Evolutionary conservation across 1,139 yeast species (phyloP).

Genomic region (Yarrowia galli): DNA sequence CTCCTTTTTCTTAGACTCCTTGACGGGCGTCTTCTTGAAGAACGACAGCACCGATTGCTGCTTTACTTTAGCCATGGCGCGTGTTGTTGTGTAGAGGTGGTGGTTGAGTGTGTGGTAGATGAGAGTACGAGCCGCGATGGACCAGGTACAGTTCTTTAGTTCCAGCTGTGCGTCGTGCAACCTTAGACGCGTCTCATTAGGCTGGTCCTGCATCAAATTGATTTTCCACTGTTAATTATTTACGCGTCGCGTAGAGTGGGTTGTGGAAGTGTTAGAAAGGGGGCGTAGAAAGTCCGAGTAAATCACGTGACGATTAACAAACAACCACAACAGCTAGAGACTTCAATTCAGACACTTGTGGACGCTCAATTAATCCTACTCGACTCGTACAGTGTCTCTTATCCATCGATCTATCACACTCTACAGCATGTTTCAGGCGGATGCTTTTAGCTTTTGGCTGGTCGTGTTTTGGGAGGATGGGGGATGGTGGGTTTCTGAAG

Average conservation of each 20-base stretch:
- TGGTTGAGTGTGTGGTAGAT: neutral
- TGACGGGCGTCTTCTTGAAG: conserved; percentile 37
- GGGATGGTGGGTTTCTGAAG: too few relatives aligned
- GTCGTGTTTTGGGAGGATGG: conserved; percentile 17
- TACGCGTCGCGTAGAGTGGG: conserved; percentile 11
- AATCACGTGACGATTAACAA: neutral
- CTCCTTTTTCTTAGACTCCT: conserved; percentile 14
- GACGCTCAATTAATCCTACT: neutral
- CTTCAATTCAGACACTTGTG: too few relatives aligned
- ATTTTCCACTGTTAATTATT: conserved; percentile 6
- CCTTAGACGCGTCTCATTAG: conserved; percentile 25
- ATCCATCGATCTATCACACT: neutral
- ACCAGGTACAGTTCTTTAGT: neutral
- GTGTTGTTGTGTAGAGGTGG: neutral
- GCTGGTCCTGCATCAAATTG: conserved; percentile 25
- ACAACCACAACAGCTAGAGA: too few relatives aligned
- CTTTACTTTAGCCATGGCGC: conserved; percentile 28
- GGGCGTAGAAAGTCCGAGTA: too few relatives aligned
- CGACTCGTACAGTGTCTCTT: neutral
- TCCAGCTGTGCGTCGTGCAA: neutral
- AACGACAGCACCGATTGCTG: conserved; percentile 37
- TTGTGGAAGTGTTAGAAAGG: too few relatives aligned
- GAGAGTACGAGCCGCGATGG: neutral
- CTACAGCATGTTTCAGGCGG: conserved; percentile 7
- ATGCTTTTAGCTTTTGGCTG: neutral